phyloP scores from a whole-genome alignment of 306 rosid species.

The Vigna unguiculata region DNA sequence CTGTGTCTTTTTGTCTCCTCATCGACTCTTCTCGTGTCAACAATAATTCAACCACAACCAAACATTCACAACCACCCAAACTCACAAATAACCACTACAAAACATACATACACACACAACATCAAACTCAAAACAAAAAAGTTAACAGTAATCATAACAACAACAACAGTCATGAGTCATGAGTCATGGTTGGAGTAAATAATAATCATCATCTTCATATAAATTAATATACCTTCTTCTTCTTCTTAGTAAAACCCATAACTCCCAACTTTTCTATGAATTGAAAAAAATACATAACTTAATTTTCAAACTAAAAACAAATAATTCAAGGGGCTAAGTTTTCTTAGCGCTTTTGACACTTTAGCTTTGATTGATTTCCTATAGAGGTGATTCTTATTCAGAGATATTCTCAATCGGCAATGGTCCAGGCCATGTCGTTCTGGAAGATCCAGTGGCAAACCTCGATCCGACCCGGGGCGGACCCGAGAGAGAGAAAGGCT shows the following conservation, averaged over 20 bases:
- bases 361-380: conserved; percentile 1
- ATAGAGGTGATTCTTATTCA: neutral
- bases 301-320: conserved; percentile 39
- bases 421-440: conserved; percentile 90
- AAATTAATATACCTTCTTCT: conserved; percentile 46
- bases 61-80: neutral
- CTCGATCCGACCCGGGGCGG: conserved; percentile 88
- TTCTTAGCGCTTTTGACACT: conserved; percentile 55
- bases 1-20: conserved; percentile 46
- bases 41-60: conserved; percentile 45
- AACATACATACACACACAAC: neutral
- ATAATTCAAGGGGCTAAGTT: conserved; percentile 50
- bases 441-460: conserved; percentile 98
- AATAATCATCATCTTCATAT: conserved; percentile 37
- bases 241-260: conserved; percentile 41
- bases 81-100: neutral
- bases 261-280: conserved; percentile 52
- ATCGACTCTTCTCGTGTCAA: conserved; percentile 30
- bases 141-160: conserved; percentile 22
- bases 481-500: conserved; percentile 78
- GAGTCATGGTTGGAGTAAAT: conserved; percentile 9
- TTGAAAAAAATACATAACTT: conserved; percentile 44
- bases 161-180: too few species aligned
- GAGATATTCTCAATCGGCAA: conserved; percentile 58
- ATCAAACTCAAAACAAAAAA: neutral